Evolutionary conservation across 1,284 basidiomycete genomes (phyloP), one percentile per base, ranked within the genome.

Genomic region (Heterobasidion annosum): DNA sequence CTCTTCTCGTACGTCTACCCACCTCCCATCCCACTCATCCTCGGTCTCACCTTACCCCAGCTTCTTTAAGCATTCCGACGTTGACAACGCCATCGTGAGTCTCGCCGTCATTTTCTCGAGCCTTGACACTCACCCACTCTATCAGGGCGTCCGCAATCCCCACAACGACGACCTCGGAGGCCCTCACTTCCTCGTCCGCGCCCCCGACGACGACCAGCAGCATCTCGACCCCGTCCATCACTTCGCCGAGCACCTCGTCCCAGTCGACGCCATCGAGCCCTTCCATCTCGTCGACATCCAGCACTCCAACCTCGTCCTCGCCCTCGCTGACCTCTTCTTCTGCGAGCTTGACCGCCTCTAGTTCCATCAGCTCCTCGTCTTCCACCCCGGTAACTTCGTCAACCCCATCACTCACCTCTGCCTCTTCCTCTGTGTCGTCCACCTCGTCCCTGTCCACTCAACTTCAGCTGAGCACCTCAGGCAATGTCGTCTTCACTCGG

Each of bases 361-460:
- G 37, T 40, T 40, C 37, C 37, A 40, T n/a, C 37, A 40, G 12
- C 37, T 40, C 37, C 37, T 12, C 25, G 25, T 25, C 25, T 25
- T 25, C 37, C 37, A 40, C 37, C n/a, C n/a, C 37, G 10, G 37
- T n/a, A 12, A 40, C 12, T 40, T 40, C 37, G 0, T 40, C 37
- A n/a, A 40, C 37, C 37, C n/a, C 37, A n/a, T 40, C 37, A 10
- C 10, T 40, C 25, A 55, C 56, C 25, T 50, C 37, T 19, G 42
- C 55, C 35, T 45, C 57, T n/a, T 44, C 57, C 5, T 51, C 59
- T 8, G 34, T 62, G 3, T 18, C 59, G 6, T 43, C 62, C 10
- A 34, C 56, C n/a, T 49, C 61, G 48, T 33, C 60, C 52, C 8
- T 48, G 10, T 13, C n/a, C 34, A 34, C 52, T 43, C 32, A 10